Evolutionary conservation across 2,329 filamentous ascomycete species (phyloP), one percentile per base, ranked within the genome.

Genomic region (Ceratocystis huliohia): DNA sequence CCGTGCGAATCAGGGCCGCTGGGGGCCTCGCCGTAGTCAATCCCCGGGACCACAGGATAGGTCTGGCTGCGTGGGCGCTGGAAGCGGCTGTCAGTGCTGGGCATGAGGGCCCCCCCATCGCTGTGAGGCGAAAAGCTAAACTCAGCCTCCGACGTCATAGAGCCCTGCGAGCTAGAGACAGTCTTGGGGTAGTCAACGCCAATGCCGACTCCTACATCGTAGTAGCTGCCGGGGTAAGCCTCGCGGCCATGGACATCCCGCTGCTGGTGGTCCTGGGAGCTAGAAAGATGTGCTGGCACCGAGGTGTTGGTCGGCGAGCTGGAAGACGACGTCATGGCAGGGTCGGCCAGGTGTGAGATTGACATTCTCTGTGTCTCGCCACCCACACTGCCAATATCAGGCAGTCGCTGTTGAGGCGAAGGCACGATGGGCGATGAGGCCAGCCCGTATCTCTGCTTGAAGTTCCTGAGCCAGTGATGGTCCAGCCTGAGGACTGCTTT

Each of bases 381-480:
- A 7, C 33, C 68, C 10, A 44, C 13, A 7, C n/a, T 72, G 72
- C 56, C 75, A 73, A 15, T 74, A 73, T 25, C 74, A 68, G 1
- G 71, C 70, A 37, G 41, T 20, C 63, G 37, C 33, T 48, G 65
- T 37, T 37, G 33, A 37, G 75, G 70, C 56, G 70, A 25, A 56
- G 56, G 33, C 80, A 86, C 25, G 84, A 85, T 25, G 7, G 25
- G 59, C 17, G 30, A 37, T 37, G 37, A 10, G 5, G n/a, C 78
- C 66, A 84, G 77, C 37, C 77, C 85, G 74, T 96, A 88, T 77
- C 93, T 96, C 73, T 91, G 85, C 79, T 96, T 96, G 80, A 97
- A 97, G 74, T 94, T 95, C 73, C 96, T 91, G 44, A 97, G 81
- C 92, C 93, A 96, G 70, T 81, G 86, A 37, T 84, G 79, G 70